These are phyloP conservation scores for Conticribra guillardii DNA, from an alignment of 108 stramenopile genomes.

Conservation along the genomic window DNA sequence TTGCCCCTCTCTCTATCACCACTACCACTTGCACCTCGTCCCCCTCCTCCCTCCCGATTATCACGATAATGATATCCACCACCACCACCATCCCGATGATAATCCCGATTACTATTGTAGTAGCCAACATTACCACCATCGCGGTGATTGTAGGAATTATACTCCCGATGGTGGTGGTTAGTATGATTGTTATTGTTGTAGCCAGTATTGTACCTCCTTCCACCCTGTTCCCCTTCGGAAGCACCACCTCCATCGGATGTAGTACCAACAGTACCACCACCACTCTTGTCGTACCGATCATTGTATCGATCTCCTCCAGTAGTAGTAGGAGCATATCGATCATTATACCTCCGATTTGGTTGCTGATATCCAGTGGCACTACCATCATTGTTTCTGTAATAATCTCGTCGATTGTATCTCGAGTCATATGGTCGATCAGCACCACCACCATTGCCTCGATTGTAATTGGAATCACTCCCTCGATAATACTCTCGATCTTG, in stretches of 20 bases:
- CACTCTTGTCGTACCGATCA: not conserved
- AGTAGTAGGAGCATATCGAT: not conserved
- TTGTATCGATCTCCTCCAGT: not conserved
- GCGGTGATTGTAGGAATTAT: not conserved
- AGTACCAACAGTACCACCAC: not conserved
- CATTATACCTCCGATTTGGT: not conserved
- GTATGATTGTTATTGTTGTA: not conserved
- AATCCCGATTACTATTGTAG: not conserved
- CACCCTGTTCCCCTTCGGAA: not conserved
- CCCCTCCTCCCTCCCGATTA: not conserved
- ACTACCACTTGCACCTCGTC: not conserved
- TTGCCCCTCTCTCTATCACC: not conserved
- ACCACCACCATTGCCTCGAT: not conserved
- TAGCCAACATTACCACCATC: not conserved
- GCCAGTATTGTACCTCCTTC: not conserved
- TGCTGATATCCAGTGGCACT: not conserved
- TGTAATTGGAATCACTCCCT: not conserved
- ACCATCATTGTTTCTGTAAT: not conserved
- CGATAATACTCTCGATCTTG: not conserved
- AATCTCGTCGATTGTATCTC: conserved; percentile 4
- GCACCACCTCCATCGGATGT: not conserved
- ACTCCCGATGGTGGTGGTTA: not conserved
- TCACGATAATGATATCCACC: not conserved
- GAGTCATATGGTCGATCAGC: not conserved
- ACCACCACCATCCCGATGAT: not conserved